Conservation (phyloP, 441 rosid species). For the Isatis lusitanica region DNA sequence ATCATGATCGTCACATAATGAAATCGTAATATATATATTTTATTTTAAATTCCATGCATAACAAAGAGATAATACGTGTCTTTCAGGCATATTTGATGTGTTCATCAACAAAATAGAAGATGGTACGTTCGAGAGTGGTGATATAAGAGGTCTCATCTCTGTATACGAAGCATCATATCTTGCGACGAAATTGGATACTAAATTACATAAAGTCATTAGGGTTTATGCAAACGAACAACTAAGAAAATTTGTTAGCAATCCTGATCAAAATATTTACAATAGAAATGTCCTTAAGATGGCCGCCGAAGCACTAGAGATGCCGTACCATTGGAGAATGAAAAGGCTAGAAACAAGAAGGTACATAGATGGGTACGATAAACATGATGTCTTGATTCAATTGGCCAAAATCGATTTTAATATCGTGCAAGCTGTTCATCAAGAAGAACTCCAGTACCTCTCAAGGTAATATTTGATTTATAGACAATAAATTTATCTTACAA, state of each 20-base stretch:
- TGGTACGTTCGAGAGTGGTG: background rate
- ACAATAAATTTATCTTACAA: background rate
- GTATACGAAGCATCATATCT: constrained; percentile 45
- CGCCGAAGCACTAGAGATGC: constrained; percentile 41
- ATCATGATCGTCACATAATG: background rate
- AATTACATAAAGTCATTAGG: constrained; percentile 21
- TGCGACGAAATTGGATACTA: constrained; percentile 17
- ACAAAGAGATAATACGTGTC: background rate
- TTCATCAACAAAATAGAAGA: constrained; percentile 13
- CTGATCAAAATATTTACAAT: background rate
- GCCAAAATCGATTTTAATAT: constrained; percentile 44
- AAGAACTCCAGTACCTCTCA: constrained; percentile 37
- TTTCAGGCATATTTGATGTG: constrained; percentile 20
- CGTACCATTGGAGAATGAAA: constrained; percentile 38
- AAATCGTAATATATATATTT: background rate
- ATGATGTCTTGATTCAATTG: constrained; percentile 20
- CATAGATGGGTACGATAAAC: constrained; percentile 34
- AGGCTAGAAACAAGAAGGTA: constrained; percentile 39
- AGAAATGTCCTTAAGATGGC: background rate
- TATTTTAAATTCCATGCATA: background rate
- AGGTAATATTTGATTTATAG: constrained; percentile 24
- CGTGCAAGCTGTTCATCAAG: constrained; percentile 42
- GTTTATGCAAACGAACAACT: constrained; percentile 16
- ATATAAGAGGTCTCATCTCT: constrained; percentile 13
- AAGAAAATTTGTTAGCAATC: background rate